Percentiles rank a stretch among this genome's conserved stretches.
Conservation (phyloP, 768 basidiomycete genomes). For the Heimioporus sp. region DNA sequence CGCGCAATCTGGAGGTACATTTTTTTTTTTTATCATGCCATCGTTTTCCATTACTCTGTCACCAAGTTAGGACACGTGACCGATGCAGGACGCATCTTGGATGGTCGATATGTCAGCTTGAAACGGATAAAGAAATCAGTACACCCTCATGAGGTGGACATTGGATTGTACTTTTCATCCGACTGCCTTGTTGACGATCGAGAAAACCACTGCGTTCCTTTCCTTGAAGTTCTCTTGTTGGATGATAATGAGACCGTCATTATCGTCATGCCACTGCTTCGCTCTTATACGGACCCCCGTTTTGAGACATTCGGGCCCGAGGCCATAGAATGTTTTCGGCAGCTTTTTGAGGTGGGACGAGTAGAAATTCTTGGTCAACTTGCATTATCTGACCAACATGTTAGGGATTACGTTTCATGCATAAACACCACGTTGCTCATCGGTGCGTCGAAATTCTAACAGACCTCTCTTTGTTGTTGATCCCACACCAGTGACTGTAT, state of each 20-base stretch:
- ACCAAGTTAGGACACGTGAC: not conserved
- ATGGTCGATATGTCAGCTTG: constrained; percentile 27
- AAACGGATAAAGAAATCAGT: constrained; percentile 18
- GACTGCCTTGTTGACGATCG: not conserved
- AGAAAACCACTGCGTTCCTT: constrained; percentile 27
- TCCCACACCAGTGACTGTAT: constrained; percentile 21
- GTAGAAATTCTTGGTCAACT: too few species aligned
- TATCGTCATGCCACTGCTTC: constrained; percentile 31
- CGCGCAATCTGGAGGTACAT: too few species aligned
- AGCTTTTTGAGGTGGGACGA: too few species aligned
- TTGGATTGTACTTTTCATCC: constrained; percentile 21
- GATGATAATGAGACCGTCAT: constrained; percentile 11
- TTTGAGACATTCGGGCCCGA: constrained; percentile 13
- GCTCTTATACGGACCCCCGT: constrained; percentile 11
- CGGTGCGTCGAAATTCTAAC: too few species aligned
- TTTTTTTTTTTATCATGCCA: not conserved
- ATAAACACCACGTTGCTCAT: too few species aligned
- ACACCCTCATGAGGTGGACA: constrained; percentile 22
- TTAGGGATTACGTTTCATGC: too few species aligned
- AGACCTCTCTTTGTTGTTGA: too few species aligned
- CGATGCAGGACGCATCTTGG: constrained; percentile 32
- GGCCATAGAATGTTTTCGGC: too few species aligned
- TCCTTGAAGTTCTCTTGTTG: constrained; percentile 13
- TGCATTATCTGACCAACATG: too few species aligned
- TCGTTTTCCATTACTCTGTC: not conserved